Base-by-base conservation (phyloP, 2,329 filamentous ascomycete species). In the Zymoseptoria brevis region DNA sequence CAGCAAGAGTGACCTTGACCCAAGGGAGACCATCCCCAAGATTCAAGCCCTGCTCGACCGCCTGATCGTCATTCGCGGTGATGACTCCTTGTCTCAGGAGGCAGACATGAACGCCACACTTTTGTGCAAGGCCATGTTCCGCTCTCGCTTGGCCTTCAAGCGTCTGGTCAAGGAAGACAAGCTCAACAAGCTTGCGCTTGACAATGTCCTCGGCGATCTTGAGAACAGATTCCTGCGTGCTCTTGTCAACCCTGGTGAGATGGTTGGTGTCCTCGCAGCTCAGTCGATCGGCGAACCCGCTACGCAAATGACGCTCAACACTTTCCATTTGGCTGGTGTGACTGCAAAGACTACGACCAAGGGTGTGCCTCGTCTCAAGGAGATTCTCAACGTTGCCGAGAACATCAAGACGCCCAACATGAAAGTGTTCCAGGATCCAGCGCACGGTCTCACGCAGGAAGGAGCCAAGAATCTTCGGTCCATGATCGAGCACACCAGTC, bases 301-400 rank as follows among this genome's bases (percentile, higher is more conserved):
- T 21, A 99, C 94, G 1, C 94, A 99, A 80, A 99, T 99, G 94
- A 99, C 94, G 1, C 79, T 99, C 62, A 99, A 99, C 79, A 99
- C 94, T 22, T 99, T 99, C 88, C 94, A 99, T 81, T 99, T 99
- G 75, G 92, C 94, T 75, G 94, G 94, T 96, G 91, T 99, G 62
- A 96, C 95, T 45, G 96, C 93, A 22, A 99, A 99, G 87, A 99
- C 99, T 81, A 93, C 99, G 57, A 99, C 94, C 0, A 87, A 99
- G 54, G 94, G 94, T 90, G 94, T 99, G 50, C 94, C 94, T 50
- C 93, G 94, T 86, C 84, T 99, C 54, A 99, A 99, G 83, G 94
- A 99, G 79, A 99, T 99, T 85, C 82, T 99, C 59, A 99, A 99
- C 74, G 86, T 99, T 60, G 94, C 95, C 0, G 92, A 88, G 67